Conservation (phyloP, 305 asterid species). For the Plantago lanceolata region DNA sequence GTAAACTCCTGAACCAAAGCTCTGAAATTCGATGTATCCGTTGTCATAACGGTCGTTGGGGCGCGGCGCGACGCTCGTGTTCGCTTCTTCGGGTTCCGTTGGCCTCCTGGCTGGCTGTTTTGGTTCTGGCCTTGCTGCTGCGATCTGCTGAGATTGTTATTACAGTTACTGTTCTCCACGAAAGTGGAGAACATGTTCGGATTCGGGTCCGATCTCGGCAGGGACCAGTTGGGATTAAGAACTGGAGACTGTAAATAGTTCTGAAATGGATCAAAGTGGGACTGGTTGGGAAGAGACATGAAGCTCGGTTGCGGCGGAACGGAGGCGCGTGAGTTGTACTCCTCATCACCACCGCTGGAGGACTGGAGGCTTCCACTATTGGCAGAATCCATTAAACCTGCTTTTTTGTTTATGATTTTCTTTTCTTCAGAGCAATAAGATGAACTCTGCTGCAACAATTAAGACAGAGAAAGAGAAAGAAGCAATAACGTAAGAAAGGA, state of each 20-base stretch:
- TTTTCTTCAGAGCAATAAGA: neutral
- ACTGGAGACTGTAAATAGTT: neutral
- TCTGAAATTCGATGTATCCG: slow-evolving; percentile 73
- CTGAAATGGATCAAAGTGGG: slow-evolving; percentile 3
- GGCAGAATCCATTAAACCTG: slow-evolving; percentile 50
- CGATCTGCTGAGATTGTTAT: neutral
- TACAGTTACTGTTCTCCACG: neutral
- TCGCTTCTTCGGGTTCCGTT: slow-evolving; percentile 62
- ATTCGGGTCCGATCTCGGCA: neutral
- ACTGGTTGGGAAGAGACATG: neutral
- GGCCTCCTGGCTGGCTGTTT: neutral
- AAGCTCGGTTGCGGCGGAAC: neutral
- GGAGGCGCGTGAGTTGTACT: slow-evolving; percentile 64
- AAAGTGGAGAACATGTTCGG: neutral
- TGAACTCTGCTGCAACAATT: neutral
- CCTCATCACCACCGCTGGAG: slow-evolving; percentile 68
- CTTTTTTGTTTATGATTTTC: too few relatives aligned
- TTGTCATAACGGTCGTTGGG: slow-evolving; percentile 81
- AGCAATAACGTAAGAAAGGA: too few relatives aligned
- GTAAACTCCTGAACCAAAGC: slow-evolving; percentile 93
- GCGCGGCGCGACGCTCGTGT: slow-evolving; percentile 77
- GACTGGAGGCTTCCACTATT: slow-evolving; percentile 72
- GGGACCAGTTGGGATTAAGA: neutral
- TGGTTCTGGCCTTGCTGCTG: neutral
- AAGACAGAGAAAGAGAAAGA: too few relatives aligned